Evolutionary conservation across 2,329 filamentous ascomycete genomes (phyloP), one percentile per base, ranked within the genome.

Genomic region (Scleromitrula shiraiana): DNA sequence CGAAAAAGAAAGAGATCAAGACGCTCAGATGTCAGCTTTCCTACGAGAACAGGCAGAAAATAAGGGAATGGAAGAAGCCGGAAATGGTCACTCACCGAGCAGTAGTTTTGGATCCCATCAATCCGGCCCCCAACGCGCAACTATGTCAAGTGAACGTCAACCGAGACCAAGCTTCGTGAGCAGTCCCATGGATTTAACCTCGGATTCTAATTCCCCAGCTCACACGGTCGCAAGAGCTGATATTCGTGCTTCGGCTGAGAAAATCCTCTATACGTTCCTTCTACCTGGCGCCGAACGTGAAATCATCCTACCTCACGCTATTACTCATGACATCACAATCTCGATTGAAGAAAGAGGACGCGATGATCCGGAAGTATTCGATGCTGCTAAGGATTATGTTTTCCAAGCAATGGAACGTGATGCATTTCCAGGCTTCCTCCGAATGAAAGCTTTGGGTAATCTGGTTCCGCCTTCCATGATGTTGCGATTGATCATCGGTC

Each of bases 321-420:
- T 97, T 62, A 84, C 91, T 0, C 77, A 85, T 46, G 83, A 90
- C 20, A 90, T 97, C 51, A 94, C 89, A 32, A 77, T 82, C 17
- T 80, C 88, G 12, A 94, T 98, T 54, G 93, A 98, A 68, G 85
- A 91, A 57, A 83, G 88, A 55, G 88, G 88, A 38, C 82, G 93
- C 59, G 93, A 97, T 61, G 93, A 98, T 64, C 93, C 93, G 0
- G 93, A 98, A 66, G 85, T 98, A 10, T 98, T 98, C 61, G 93
- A 97, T 64, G 82, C 88, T 17, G 93, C 93, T 46, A 98, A 98
- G 72, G 93, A 98, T 70, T 98, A 97, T 65, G 93, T 97, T 53
- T 98, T 97, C 67, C 94, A 98, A 69, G 94, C 94, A 27, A 98
- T 98, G 93, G 94, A 98, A 70, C 81, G 94, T 48, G 93, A 98